phyloP scores from a whole-genome alignment of 495 filamentous ascomycete species.

The Acidiella bohemica region DNA sequence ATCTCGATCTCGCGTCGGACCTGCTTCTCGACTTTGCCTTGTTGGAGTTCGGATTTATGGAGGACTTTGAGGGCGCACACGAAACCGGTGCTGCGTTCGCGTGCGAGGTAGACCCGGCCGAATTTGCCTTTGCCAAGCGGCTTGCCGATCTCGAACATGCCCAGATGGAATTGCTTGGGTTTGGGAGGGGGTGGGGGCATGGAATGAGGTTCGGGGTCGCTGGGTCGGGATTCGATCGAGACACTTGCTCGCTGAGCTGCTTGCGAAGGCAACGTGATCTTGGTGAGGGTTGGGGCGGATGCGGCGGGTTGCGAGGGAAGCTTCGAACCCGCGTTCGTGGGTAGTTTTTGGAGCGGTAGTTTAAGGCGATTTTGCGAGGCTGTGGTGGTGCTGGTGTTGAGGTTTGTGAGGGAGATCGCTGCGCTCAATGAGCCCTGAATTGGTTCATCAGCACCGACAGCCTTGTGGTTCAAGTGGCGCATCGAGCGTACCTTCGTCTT shows the following conservation, averaged over 20 bases:
- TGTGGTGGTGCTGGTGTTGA: constrained; percentile 18
- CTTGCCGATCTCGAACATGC: constrained; percentile 98
- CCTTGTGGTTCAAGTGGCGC: too few species aligned
- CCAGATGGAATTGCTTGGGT: constrained; percentile 74
- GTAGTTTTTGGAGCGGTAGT: constrained; percentile 31
- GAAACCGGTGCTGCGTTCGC: constrained; percentile 77
- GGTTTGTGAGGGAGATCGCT: constrained; percentile 26
- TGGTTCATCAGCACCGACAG: too few species aligned
- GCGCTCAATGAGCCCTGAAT: constrained; percentile 27
- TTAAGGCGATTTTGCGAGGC: constrained; percentile 27
- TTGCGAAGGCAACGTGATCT: constrained; percentile 55
- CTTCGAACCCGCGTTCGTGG: constrained; percentile 16
- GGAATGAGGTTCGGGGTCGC: constrained; percentile 33
- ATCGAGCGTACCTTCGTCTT: constrained; percentile 30
- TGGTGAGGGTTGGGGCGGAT: constrained; percentile 34
- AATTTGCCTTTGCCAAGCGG: constrained; percentile 97
- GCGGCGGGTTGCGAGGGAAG: constrained; percentile 6
- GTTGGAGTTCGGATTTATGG: constrained; percentile 85
- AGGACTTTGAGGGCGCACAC: constrained; percentile 95
- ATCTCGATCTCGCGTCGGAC: constrained; percentile 96
- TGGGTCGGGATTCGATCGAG: constrained; percentile 36
- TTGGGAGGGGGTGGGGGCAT: constrained; percentile 38
- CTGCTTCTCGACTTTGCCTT: constrained; percentile 91
- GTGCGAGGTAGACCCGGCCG: constrained; percentile 87
- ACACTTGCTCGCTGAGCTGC: constrained; percentile 43